A percentile compares a stretch with the other conserved stretches of the same genome.
phyloP scores from a whole-genome alignment of 1,139 yeast species.

The Yamadazyma aaseri region DNA sequence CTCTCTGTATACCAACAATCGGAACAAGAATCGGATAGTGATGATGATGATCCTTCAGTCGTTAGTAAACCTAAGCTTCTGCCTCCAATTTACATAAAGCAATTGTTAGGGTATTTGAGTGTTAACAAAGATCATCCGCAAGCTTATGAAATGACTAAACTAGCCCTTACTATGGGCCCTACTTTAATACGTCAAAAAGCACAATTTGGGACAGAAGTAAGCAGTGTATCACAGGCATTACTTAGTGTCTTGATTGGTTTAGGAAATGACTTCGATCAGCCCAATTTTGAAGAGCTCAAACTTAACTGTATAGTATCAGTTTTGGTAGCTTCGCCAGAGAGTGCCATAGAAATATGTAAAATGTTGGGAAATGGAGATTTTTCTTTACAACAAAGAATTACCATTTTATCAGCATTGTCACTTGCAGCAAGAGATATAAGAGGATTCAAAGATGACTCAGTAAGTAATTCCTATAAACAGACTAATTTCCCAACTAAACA shows the following conservation, averaged over 20 bases:
- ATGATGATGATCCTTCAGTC: constrained; percentile 51
- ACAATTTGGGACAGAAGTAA: constrained; percentile 53
- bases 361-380: constrained; percentile 60
- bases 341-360: constrained; percentile 36
- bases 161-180: constrained; percentile 55
- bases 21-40: constrained; percentile 40
- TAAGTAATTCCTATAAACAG: constrained; percentile 32
- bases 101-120: constrained; percentile 53
- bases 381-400: constrained; percentile 60
- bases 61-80: constrained; percentile 35
- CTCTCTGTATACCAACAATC: constrained; percentile 14
- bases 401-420: constrained; percentile 53
- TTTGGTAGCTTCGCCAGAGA: constrained; percentile 45
- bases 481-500: constrained; percentile 37
- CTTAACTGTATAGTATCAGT: constrained; percentile 54
- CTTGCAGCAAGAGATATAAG: constrained; percentile 59
- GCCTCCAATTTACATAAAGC: constrained; percentile 62
- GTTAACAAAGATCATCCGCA: constrained; percentile 41
- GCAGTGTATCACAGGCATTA: constrained; percentile 46
- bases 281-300: constrained; percentile 49
- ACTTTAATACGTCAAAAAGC: constrained; percentile 55
- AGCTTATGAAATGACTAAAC: constrained; percentile 50
- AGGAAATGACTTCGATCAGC: constrained; percentile 47
- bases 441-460: constrained; percentile 52
- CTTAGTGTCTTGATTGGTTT: constrained; percentile 47